phyloP scores from a whole-genome alignment of 1,284 basidiomycete species.

The Ceratobasidium theobromae region DNA sequence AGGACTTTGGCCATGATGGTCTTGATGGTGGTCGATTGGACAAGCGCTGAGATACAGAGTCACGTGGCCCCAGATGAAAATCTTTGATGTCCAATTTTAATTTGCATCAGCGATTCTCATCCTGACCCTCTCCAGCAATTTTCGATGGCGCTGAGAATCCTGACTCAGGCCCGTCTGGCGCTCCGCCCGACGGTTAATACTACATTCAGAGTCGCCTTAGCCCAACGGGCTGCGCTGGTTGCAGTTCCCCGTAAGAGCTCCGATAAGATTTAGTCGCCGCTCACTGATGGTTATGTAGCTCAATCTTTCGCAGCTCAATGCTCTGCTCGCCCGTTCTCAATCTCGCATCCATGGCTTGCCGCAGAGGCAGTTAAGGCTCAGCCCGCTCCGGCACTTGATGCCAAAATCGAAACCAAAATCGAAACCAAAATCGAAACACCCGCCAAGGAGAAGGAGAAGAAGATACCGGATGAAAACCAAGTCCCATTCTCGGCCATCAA shows the following conservation, averaged over 20 bases:
- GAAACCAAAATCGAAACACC: no score
- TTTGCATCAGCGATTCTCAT: background rate
- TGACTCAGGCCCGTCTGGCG: conserved; percentile 4
- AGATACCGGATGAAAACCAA: background rate
- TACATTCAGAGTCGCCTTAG: background rate
- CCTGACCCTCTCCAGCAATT: background rate
- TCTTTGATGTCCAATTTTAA: conserved; percentile 3
- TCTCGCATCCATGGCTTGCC: conserved; percentile 2
- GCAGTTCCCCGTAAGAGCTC: background rate
- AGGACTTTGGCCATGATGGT: conserved; percentile 39
- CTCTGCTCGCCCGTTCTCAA: conserved; percentile 3
- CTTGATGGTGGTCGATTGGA: no score
- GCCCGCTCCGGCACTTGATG: background rate
- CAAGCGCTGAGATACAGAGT: background rate
- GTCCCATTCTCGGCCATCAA: conserved; percentile 50
- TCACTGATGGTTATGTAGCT: background rate
- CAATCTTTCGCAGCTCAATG: background rate
- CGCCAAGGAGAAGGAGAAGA: background rate
- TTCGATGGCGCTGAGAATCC: conserved; percentile 23
- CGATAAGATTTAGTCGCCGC: no score
- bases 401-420: background rate
- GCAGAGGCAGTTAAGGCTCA: conserved; percentile 1
- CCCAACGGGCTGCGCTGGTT: conserved; percentile 11
- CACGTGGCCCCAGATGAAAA: conserved; percentile 14
- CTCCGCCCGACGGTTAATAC: background rate